Percentiles rank a stretch among this genome's conserved stretches.
These are phyloP conservation scores for Cladophialophora immunda DNA, from an alignment of 2,329 filamentous ascomycete species.

Conservation along the genomic window DNA sequence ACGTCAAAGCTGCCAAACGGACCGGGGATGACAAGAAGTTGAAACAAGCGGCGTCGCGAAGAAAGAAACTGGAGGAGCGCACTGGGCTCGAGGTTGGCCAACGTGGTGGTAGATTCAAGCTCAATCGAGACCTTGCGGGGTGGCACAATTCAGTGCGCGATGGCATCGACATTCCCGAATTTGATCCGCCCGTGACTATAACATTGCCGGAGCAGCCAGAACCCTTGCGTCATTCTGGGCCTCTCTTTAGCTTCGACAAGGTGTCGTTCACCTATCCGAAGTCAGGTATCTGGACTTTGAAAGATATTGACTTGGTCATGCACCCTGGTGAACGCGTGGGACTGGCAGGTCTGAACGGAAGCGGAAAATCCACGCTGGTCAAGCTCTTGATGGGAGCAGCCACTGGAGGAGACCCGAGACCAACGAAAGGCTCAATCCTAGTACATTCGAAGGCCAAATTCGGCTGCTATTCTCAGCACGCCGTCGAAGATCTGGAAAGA, in stretches of 20 bases:
- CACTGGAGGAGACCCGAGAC: constrained; percentile 46
- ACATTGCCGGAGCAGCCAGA: constrained; percentile 42
- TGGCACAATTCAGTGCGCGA: constrained; percentile 67
- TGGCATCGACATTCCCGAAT: constrained; percentile 75
- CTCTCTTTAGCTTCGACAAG: constrained; percentile 75
- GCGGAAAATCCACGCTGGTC: constrained; percentile 82
- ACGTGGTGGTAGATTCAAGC: constrained; percentile 78
- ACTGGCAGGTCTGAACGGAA: constrained; percentile 80
- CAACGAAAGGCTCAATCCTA: constrained; percentile 69
- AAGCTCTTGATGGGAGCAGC: constrained; percentile 71
- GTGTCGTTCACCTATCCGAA: constrained; percentile 70
- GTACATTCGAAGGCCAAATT: constrained; percentile 74
- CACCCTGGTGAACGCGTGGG: constrained; percentile 78
- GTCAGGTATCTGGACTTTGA: constrained; percentile 60
- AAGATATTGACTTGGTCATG: constrained; percentile 72
- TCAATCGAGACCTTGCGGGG: constrained; percentile 76
- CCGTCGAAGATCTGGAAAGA: constrained; percentile 72
- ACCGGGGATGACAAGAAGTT: constrained; percentile 86
- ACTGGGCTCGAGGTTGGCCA: constrained; percentile 78
- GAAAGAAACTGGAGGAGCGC: constrained; percentile 84
- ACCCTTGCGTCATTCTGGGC: constrained; percentile 77
- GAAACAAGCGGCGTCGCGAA: constrained; percentile 82
- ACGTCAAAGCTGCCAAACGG: constrained; percentile 76
- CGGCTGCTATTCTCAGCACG: constrained; percentile 82
- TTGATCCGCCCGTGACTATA: constrained; percentile 52